phyloP scores from a whole-genome alignment of 2,329 filamentous ascomycete species.

The Colletotrichum caudatum region DNA sequence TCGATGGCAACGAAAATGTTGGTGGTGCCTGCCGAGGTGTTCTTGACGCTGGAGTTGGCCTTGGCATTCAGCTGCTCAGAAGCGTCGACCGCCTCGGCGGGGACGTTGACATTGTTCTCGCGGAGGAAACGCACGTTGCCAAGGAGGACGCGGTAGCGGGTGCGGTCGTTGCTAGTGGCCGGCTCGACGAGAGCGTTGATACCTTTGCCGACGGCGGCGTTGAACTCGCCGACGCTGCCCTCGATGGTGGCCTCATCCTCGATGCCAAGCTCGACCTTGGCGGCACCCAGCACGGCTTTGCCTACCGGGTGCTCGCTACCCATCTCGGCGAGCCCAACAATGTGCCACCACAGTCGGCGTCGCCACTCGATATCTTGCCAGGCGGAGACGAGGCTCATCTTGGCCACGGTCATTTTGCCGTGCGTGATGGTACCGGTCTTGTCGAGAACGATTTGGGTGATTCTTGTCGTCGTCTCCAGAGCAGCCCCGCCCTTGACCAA shows the following conservation, averaged over 20 bases:
- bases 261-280: slow-evolving; percentile 80
- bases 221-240: slow-evolving; percentile 87
- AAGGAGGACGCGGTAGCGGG: slow-evolving; percentile 82
- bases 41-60: slow-evolving; percentile 51
- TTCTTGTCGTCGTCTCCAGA: slow-evolving; percentile 88
- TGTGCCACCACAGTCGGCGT: slow-evolving; percentile 90
- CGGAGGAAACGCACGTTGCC: slow-evolving; percentile 85
- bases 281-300: slow-evolving; percentile 82
- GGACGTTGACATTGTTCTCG: slow-evolving; percentile 76
- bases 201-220: slow-evolving; percentile 84
- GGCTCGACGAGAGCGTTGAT: slow-evolving; percentile 87
- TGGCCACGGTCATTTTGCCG: slow-evolving; percentile 93
- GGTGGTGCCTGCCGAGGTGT: slow-evolving; percentile 76
- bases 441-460: slow-evolving; percentile 91
- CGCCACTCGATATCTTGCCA: slow-evolving; percentile 79
- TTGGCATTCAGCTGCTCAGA: slow-evolving; percentile 69
- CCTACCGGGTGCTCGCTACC: slow-evolving; percentile 96
- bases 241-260: slow-evolving; percentile 80
- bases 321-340: slow-evolving; percentile 94
- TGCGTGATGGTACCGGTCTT: slow-evolving; percentile 96
- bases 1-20: slow-evolving; percentile 94
- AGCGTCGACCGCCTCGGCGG: slow-evolving; percentile 71
- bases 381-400: slow-evolving; percentile 71
- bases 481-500: slow-evolving; percentile 97
- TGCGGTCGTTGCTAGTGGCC: slow-evolving; percentile 72